A percentile compares a stretch with the other conserved stretches of the same genome.
phyloP scores from a whole-genome alignment of 2,329 filamentous ascomycete genomes.

The Dactylella cylindrospora region DNA sequence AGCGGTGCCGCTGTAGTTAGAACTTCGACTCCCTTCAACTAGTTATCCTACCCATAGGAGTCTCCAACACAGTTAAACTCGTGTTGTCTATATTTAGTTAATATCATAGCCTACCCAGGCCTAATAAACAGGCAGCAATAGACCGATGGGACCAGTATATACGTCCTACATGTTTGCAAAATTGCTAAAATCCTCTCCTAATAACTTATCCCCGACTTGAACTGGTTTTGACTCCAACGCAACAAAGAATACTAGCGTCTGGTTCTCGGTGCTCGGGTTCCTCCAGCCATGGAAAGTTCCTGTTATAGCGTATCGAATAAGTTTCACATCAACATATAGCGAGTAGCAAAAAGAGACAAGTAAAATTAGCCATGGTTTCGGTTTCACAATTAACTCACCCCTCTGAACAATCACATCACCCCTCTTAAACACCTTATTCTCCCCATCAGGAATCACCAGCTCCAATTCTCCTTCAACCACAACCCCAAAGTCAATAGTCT shows the following conservation, averaged over 20 bases:
- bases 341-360: neutral
- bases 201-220: slow-evolving; percentile 15
- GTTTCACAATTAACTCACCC: too few relatives aligned
- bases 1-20: too few relatives aligned
- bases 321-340: neutral
- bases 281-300: slow-evolving; percentile 38
- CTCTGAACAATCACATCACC: slow-evolving; percentile 62
- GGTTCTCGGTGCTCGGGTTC: slow-evolving; percentile 32
- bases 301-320: too few relatives aligned
- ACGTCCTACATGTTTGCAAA: too few relatives aligned
- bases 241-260: slow-evolving; percentile 41
- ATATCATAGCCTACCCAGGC: too few relatives aligned
- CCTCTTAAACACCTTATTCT: slow-evolving; percentile 54
- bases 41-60: too few relatives aligned
- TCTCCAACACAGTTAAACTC: too few relatives aligned
- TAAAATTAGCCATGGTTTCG: too few relatives aligned
- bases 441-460: slow-evolving; percentile 59
- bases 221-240: slow-evolving; percentile 32
- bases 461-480: slow-evolving; percentile 60
- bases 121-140: too few relatives aligned
- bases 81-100: too few relatives aligned
- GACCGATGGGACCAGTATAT: too few relatives aligned
- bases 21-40: too few relatives aligned
- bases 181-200: slow-evolving; percentile 22
- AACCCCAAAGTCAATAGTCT: slow-evolving; percentile 60